A percentile compares a stretch with the other conserved stretches of the same genome.
Conservation (phyloP, 2,329 filamentous ascomycete genomes). For the Diaporthe sp. region DNA sequence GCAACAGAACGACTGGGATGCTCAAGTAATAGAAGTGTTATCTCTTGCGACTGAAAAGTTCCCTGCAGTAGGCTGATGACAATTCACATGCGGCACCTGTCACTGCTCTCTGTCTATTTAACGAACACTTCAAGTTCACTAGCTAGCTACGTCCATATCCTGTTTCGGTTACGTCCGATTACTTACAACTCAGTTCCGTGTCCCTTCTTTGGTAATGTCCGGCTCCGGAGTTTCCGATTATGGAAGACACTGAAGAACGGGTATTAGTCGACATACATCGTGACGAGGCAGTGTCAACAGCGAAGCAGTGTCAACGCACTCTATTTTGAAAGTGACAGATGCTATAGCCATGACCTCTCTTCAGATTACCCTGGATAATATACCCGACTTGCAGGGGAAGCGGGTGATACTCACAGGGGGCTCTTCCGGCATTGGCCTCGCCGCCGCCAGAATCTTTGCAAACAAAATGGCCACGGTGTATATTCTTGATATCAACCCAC, state of each 20-base stretch:
- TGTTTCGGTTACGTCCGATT: not conserved
- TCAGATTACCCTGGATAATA: not conserved
- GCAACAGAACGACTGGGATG: not conserved
- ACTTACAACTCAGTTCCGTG: not conserved
- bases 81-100: not conserved
- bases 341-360: not conserved
- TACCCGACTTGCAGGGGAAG: conserved; percentile 7
- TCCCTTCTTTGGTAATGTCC: not conserved
- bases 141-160: not conserved
- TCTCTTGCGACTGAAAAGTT: not conserved
- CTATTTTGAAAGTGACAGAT: not conserved
- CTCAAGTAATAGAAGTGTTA: not conserved
- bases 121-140: not conserved
- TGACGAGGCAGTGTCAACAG: not conserved
- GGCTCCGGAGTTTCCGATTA: not conserved
- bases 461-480: conserved; percentile 48
- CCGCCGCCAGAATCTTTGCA: conserved; percentile 49
- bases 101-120: not conserved
- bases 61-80: not conserved
- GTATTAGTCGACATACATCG: not conserved
- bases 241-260: not conserved
- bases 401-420: conserved; percentile 44
- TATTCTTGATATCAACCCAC: conserved; percentile 46
- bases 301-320: not conserved
- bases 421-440: conserved; percentile 52